Evolutionary conservation across 495 filamentous ascomycete species (phyloP).

Genomic region (Beverwykella pulmonaria): DNA sequence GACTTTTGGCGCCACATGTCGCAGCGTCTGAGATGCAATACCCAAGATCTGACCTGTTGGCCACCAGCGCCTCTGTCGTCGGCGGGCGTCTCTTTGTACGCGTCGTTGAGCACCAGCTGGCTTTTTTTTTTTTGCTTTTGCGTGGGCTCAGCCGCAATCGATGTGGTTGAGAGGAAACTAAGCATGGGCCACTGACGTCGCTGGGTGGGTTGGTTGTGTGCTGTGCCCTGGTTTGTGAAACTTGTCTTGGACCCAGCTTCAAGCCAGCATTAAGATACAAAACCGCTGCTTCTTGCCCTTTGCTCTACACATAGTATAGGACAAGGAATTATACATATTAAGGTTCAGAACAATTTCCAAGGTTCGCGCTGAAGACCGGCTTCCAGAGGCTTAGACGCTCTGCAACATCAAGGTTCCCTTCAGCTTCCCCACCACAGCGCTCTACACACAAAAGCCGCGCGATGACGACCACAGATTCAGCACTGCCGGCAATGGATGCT

Average conservation of each 20-base stretch:
- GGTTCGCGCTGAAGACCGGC: background rate
- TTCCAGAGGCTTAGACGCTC: background rate
- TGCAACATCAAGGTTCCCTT: background rate
- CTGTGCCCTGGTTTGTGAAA: conserved; percentile 1
- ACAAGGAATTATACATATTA: background rate
- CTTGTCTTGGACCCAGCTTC: background rate
- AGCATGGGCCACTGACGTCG: conserved; percentile 4
- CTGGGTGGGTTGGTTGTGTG: no score
- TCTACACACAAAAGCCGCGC: background rate
- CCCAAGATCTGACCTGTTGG: background rate
- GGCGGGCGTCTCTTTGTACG: conserved; percentile 3
- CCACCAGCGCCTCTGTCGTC: conserved; percentile 9
- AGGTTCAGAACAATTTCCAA: background rate
- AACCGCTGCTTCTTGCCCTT: no score
- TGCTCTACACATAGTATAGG: background rate
- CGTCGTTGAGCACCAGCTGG: background rate
- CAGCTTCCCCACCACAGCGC: background rate
- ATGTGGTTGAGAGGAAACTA: background rate
- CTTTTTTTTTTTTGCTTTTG: no score
- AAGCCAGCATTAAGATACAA: background rate
- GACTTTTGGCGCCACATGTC: background rate
- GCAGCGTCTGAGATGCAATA: background rate
- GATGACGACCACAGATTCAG: background rate
- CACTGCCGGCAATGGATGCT: background rate
- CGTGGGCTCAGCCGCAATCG: background rate